Evolutionary conservation across 331 rosid genomes (phyloP).

Genomic region (Spiraea crenata): DNA sequence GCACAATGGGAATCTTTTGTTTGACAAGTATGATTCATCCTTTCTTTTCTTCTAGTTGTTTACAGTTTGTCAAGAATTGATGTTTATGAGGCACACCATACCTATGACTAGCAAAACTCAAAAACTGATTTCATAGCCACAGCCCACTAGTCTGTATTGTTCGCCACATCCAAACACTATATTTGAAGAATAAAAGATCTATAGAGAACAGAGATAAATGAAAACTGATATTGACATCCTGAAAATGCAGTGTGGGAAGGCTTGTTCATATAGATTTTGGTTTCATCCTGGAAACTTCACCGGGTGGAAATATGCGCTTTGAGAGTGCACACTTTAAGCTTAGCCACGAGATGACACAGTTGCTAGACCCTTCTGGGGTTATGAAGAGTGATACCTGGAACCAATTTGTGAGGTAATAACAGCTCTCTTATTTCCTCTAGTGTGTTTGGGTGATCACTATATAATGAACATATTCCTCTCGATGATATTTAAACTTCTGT

Average conservation of each 20-base stretch:
- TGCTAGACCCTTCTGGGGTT: slow-evolving; percentile 81
- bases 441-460: neutral
- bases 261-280: slow-evolving; percentile 94
- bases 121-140: neutral
- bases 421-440: neutral
- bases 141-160: neutral
- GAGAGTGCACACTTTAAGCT: slow-evolving; percentile 96
- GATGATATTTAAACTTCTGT: neutral
- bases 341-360: slow-evolving; percentile 96
- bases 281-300: slow-evolving; percentile 91
- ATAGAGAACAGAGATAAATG: neutral
- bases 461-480: neutral
- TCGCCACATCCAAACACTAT: neutral
- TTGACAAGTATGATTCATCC: slow-evolving; percentile 63
- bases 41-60: neutral
- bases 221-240: slow-evolving; percentile 23
- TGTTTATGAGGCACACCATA: neutral
- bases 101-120: neutral
- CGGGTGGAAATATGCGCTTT: slow-evolving; percentile 93
- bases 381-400: slow-evolving; percentile 97
- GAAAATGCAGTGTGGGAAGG: slow-evolving; percentile 72
- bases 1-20: slow-evolving; percentile 93
- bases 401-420: slow-evolving; percentile 69
- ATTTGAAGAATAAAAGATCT: neutral
- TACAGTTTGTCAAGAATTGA: neutral